Conservation (phyloP, 352 stramenopile species). For the Phytophthora chlamydospora region DNA sequence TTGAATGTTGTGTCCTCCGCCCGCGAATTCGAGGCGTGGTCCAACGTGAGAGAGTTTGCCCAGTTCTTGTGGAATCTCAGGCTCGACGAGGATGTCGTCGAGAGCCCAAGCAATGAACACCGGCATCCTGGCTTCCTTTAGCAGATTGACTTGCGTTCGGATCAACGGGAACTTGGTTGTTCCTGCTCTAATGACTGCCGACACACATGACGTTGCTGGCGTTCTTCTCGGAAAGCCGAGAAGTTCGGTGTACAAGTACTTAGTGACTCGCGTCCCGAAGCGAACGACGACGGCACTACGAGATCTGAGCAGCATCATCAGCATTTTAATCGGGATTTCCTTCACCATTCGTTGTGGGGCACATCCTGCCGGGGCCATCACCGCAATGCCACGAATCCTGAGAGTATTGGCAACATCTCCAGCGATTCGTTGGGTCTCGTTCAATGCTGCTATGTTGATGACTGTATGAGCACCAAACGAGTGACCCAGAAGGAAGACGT, state of each 20-base stretch:
- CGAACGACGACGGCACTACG: slow-evolving; percentile 33
- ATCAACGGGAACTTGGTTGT: slow-evolving; percentile 54
- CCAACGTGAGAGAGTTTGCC: slow-evolving; percentile 36
- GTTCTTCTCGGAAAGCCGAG: slow-evolving; percentile 40
- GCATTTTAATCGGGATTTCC: slow-evolving; percentile 36
- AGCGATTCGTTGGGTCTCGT: slow-evolving; percentile 24
- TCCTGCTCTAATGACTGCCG: slow-evolving; percentile 45
- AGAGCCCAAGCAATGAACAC: slow-evolving; percentile 52
- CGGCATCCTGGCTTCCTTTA: slow-evolving; percentile 30
- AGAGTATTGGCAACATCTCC: slow-evolving; percentile 15
- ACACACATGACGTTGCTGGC: slow-evolving; percentile 42
- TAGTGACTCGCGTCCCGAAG: slow-evolving; percentile 31
- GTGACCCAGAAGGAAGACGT: slow-evolving; percentile 39
- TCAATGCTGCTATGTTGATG: slow-evolving; percentile 38
- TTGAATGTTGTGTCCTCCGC: slow-evolving; percentile 67
- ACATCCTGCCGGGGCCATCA: slow-evolving; percentile 50
- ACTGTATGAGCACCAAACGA: slow-evolving; percentile 43
- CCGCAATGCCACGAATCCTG: slow-evolving; percentile 41
- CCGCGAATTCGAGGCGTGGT: slow-evolving; percentile 47
- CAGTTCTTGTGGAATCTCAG: slow-evolving; percentile 47
- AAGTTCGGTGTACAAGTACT: slow-evolving; percentile 48
- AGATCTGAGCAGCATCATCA: slow-evolving; percentile 26
- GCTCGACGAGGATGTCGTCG: slow-evolving; percentile 53
- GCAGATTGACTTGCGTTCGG: slow-evolving; percentile 33
- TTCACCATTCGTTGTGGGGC: slow-evolving; percentile 50